These are phyloP conservation scores for Lactarius tabidus DNA, from an alignment of 768 basidiomycete species.

Conservation along the genomic window DNA sequence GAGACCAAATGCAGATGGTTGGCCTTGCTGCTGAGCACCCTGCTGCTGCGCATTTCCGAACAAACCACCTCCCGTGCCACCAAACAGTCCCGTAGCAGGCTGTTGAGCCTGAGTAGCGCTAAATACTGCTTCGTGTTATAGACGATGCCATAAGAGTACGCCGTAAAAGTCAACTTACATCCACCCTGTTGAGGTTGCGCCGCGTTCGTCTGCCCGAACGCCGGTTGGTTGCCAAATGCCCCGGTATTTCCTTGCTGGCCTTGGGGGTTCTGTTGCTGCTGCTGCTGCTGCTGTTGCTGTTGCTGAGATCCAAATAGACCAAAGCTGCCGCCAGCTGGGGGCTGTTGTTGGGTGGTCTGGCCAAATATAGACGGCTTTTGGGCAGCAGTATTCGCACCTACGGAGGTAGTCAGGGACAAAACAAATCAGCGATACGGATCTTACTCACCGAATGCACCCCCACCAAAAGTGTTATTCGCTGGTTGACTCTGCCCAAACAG, in stretches of 20 bases:
- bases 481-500: conserved; percentile 32
- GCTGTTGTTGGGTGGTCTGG: conserved; percentile 21
- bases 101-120: conserved; percentile 27
- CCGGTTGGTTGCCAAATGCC: conserved; percentile 25
- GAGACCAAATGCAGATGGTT: conserved; percentile 27
- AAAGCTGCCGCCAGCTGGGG: conserved; percentile 21
- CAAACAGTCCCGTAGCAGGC: conserved; percentile 24
- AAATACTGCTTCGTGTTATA: conserved; percentile 24
- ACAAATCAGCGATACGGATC: not conserved
- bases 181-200: conserved; percentile 25
- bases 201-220: conserved; percentile 21
- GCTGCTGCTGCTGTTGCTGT: conserved; percentile 34
- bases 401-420: not conserved
- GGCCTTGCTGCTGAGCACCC: conserved; percentile 21
- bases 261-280: conserved; percentile 34
- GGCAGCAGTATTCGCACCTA: conserved; percentile 22
- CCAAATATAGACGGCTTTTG: conserved; percentile 29
- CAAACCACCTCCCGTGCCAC: conserved; percentile 17
- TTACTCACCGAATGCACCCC: conserved; percentile 30
- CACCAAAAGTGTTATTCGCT: conserved; percentile 25
- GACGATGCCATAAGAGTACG: not conserved
- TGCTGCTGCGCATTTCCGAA: conserved; percentile 24
- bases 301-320: conserved; percentile 33
- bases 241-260: conserved; percentile 30
- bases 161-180: conserved; percentile 19